phyloP scores from a whole-genome alignment of 768 basidiomycete genomes.

The Lanmaoa rubissima region DNA sequence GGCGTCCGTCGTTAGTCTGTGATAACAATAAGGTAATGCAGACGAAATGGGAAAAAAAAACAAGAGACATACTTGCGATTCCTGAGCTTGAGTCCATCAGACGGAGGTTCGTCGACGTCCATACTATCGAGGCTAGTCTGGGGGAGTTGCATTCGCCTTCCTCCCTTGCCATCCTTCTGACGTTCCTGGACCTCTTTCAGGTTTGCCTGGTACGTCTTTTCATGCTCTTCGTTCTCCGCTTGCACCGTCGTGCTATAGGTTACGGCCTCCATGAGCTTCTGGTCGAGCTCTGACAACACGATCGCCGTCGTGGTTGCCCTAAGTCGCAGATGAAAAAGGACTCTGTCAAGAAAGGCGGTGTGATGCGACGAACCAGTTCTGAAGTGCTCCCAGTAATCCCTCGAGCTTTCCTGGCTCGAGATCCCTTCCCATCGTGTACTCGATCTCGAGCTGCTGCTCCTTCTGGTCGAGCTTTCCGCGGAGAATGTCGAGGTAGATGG shows the following conservation, averaged over 20 bases:
- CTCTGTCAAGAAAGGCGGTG: background rate
- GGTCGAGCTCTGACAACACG: constrained; percentile 71
- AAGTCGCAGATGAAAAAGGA: constrained; percentile 8
- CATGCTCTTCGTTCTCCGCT: constrained; percentile 50
- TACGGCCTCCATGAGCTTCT: constrained; percentile 59
- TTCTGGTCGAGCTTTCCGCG: constrained; percentile 94
- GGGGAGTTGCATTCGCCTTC: constrained; percentile 23
- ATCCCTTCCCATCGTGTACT: constrained; percentile 91
- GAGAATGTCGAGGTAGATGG: constrained; percentile 88
- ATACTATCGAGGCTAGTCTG: constrained; percentile 41
- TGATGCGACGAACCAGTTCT: constrained; percentile 55
- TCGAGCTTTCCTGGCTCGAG: constrained; percentile 74
- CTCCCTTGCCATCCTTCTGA: constrained; percentile 55
- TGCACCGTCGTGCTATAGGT: constrained; percentile 42
- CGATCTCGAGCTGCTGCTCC: constrained; percentile 83
- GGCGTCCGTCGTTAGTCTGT: constrained; percentile 39
- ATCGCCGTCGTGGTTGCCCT: constrained; percentile 72
- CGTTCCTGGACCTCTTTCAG: constrained; percentile 65
- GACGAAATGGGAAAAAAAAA: background rate
- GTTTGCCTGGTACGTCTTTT: constrained; percentile 47
- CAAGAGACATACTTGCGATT: constrained; percentile 54
- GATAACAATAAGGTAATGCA: background rate
- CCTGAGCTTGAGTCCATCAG: constrained; percentile 46
- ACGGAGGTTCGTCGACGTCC: constrained; percentile 64
- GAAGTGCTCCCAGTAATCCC: constrained; percentile 55